phyloP scores from a whole-genome alignment of 2,329 filamentous ascomycete species.

The Reticulascus tulasneorum region DNA sequence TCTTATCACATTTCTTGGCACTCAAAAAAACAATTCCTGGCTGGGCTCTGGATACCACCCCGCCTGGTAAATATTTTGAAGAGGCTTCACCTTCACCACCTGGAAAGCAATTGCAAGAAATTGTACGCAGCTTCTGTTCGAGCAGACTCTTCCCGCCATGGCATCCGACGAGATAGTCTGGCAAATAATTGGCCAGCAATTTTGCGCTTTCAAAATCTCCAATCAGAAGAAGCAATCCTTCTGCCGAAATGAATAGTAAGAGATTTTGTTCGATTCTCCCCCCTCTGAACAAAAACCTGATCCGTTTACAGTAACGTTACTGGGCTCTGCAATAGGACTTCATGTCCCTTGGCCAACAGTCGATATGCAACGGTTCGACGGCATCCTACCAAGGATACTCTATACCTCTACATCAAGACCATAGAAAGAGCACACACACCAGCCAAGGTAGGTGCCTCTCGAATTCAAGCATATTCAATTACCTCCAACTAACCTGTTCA shows the following conservation, averaged over 20 bases:
- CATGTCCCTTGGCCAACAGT: slow-evolving; percentile 85
- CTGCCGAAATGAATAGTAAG: slow-evolving; percentile 93
- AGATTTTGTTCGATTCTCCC: no score
- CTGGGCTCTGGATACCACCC: slow-evolving; percentile 5
- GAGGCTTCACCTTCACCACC: no score
- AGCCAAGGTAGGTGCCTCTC: no score
- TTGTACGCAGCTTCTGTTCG: no score
- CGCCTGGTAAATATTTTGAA: no score
- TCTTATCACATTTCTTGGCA: slow-evolving; percentile 9
- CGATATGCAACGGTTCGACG: slow-evolving; percentile 89
- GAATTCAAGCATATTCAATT: no score
- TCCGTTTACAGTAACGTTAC: no score
- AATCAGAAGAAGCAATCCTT: slow-evolving; percentile 86
- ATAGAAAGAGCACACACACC: slow-evolving; percentile 85
- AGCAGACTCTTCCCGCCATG: no score
- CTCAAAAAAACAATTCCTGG: slow-evolving; percentile 10
- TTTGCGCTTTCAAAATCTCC: slow-evolving; percentile 91
- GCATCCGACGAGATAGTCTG: slow-evolving; percentile 95
- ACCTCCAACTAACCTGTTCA: no score
- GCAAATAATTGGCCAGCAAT: slow-evolving; percentile 94
- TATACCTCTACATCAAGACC: slow-evolving; percentile 97
- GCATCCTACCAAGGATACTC: slow-evolving; percentile 71
- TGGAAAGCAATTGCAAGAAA: no score
- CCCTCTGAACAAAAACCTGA: no score
- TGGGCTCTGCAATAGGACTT: slow-evolving; percentile 79